phyloP scores from a whole-genome alignment of 345 rosid genomes.

The Bruguiera parviflora region DNA sequence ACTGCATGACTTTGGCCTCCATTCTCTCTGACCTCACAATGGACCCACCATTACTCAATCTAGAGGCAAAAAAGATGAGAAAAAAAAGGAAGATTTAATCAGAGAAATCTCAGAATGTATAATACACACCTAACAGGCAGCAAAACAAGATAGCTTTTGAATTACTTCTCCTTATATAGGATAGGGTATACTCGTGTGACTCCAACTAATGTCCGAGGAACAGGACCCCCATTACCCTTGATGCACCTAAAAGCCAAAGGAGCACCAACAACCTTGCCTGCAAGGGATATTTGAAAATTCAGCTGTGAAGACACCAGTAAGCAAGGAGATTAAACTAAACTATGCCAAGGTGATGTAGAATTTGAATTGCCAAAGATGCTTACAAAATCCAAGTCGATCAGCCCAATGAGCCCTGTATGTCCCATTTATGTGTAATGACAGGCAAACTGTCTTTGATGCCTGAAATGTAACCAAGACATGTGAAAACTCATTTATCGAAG shows the following conservation, averaged over 20 bases:
- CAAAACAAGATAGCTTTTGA: constrained; percentile 11
- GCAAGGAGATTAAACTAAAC: constrained; percentile 17
- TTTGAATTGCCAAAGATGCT: constrained; percentile 31
- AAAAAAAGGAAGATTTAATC: not conserved
- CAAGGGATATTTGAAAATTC: constrained; percentile 24
- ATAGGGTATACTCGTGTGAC: constrained; percentile 81
- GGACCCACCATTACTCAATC: constrained; percentile 60
- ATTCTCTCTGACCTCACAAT: constrained; percentile 79
- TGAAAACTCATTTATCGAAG: constrained; percentile 17
- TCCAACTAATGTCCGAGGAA: constrained; percentile 79
- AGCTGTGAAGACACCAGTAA: constrained; percentile 15
- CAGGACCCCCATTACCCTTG: constrained; percentile 79
- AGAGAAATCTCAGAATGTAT: constrained; percentile 11
- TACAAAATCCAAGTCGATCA: constrained; percentile 85
- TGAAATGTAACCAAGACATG: constrained; percentile 36
- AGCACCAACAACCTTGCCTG: constrained; percentile 62
- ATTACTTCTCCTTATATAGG: constrained; percentile 87
- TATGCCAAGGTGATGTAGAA: constrained; percentile 11
- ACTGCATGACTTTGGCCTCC: constrained; percentile 58
- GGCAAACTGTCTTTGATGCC: constrained; percentile 53
- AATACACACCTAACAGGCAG: constrained; percentile 7
- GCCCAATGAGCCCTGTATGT: constrained; percentile 97
- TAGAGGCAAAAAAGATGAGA: constrained; percentile 14
- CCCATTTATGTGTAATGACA: constrained; percentile 79
- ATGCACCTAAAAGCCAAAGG: constrained; percentile 91